Evolutionary conservation across 306 rosid species (phyloP).

Genomic region (apple (Malus domestica)): DNA sequence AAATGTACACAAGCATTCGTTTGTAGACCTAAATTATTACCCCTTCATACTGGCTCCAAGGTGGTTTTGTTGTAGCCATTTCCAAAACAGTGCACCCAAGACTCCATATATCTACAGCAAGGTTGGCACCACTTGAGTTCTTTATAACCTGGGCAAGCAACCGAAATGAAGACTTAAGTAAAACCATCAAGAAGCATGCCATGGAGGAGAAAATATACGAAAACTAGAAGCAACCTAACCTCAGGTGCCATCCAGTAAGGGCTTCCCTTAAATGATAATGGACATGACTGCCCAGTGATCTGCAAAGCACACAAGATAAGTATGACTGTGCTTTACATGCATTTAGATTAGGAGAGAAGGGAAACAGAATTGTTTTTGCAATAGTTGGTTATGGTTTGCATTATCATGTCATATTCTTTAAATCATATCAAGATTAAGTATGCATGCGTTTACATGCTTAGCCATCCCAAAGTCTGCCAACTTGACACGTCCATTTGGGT

Average conservation of each 20-base stretch:
- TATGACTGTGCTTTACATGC: too few relatives aligned
- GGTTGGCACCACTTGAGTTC: constrained; percentile 75
- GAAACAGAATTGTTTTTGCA: too few relatives aligned
- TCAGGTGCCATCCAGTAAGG: constrained; percentile 99
- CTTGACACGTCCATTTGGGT: constrained; percentile 89
- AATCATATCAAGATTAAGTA: neutral
- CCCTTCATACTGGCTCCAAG: constrained; percentile 99
- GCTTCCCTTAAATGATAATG: constrained; percentile 93
- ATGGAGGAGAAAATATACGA: constrained; percentile 8
- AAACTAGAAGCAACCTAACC: constrained; percentile 39
- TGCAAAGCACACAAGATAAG: constrained; percentile 34
- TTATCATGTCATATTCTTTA: neutral
- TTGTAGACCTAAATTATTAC: constrained; percentile 38
- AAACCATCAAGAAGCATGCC: constrained; percentile 15
- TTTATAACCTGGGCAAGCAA: constrained; percentile 64
- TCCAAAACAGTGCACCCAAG: constrained; percentile 99
- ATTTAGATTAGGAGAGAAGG: neutral
- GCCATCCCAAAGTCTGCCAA: constrained; percentile 99
- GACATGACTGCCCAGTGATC: constrained; percentile 88
- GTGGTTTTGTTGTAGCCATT: constrained; percentile 98
- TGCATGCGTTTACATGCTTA: constrained; percentile 75
- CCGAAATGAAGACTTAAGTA: constrained; percentile 7
- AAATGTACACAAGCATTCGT: neutral
- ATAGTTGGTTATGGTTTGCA: neutral
- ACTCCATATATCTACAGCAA: constrained; percentile 99